Base-by-base conservation (phyloP, 2,329 filamentous ascomycete genomes). In the Aspergillus novoparasiticus region DNA sequence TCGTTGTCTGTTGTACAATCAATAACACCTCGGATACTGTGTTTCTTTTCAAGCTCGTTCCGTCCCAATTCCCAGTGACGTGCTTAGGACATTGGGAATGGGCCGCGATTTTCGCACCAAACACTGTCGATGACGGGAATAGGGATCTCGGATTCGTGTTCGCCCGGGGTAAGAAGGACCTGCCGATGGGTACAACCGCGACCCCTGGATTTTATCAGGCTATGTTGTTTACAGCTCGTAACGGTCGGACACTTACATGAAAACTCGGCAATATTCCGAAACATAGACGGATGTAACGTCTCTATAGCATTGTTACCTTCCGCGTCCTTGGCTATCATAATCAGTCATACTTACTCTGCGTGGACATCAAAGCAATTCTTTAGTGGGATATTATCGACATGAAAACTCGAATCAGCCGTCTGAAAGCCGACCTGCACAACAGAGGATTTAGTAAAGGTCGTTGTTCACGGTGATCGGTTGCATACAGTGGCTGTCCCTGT, bases 371-470 rank as follows among this genome's bases (percentile, higher is more conserved):
- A 34, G 16, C 66, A 68, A 2, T 63, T 56, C 10, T 57, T 57
- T 23, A 68, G 4, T 1, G 63, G 61, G 2, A 64, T 62, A 2
- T 23, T 53, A 2, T 67, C 34, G 3, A 58, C 46, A 28, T 19
- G 19, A 41, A 46, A 58, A 41, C 63, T 67, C 1, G 30, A 45
- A 3, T 67, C 60, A 2, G 30, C 50, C 3, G 65, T 68, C 26
- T 68, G 61, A 1, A 68, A 48, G n/a, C 65, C 65, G 32, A 68
- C 50, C 66, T 68, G 21, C 26, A 6, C 9, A 9, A 11, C 23
- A 9, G 14, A 14, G 6, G 21, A 2, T 10, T 55, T 16, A 59
- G 50, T 11, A 4, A n/a, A 11, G 12, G 9, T 10, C 8, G 10
- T 36, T 36, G 3, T 4, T 30, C 9, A 30, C 16, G 6, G 23